These are phyloP conservation scores for Aspergillus indologenus DNA, from an alignment of 495 filamentous ascomycete species.

Conservation along the genomic window DNA sequence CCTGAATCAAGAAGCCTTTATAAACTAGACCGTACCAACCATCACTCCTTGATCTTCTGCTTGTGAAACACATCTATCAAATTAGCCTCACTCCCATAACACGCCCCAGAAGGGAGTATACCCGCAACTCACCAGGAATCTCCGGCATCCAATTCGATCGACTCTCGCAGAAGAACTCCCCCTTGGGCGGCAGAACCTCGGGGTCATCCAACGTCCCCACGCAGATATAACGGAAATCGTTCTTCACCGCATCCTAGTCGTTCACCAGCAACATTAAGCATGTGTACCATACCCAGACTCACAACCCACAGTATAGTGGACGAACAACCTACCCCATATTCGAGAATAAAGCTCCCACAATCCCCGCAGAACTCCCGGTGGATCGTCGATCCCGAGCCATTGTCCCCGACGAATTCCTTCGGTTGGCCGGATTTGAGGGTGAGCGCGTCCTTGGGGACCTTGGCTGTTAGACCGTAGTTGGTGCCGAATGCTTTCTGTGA, in stretches of 20 bases:
- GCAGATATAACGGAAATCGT: conserved; percentile 60
- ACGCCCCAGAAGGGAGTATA: not conserved
- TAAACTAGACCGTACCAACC: not conserved
- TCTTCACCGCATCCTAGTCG: conserved; percentile 49
- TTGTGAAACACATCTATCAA: conserved; percentile 57
- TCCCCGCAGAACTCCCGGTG: conserved; percentile 62
- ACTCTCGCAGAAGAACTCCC: conserved; percentile 64
- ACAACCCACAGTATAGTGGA: not conserved
- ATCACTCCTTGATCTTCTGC: conserved; percentile 53
- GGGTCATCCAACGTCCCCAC: conserved; percentile 64
- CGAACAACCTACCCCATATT: conserved; percentile 53
- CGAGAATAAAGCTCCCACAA: conserved; percentile 61
- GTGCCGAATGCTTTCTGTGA: conserved; percentile 59
- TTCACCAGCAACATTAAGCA: conserved; percentile 3
- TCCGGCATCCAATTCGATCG: conserved; percentile 63
- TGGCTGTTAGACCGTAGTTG: conserved; percentile 62
- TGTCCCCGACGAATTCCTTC: conserved; percentile 53
- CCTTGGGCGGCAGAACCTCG: conserved; percentile 59
- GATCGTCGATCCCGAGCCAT: conserved; percentile 51
- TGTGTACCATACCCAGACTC: not conserved
- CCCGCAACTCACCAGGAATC: conserved; percentile 46
- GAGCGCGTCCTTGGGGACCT: conserved; percentile 51
- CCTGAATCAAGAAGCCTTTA: no score
- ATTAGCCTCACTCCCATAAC: conserved; percentile 6
- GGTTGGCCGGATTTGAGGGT: conserved; percentile 38